These are phyloP conservation scores for Pyrrhoderma lamaoense DNA, from an alignment of 1,284 basidiomycete species.

Conservation along the genomic window DNA sequence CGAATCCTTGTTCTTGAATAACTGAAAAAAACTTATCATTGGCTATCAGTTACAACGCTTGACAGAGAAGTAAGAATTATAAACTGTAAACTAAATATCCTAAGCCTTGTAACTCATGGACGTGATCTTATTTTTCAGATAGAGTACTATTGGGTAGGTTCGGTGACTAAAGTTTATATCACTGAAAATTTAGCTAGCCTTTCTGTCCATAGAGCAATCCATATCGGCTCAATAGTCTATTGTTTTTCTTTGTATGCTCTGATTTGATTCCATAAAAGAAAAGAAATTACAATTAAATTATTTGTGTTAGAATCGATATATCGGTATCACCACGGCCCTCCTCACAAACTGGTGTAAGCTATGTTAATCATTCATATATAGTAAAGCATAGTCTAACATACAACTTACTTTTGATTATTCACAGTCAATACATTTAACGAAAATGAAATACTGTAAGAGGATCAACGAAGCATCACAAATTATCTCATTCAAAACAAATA, in stretches of 20 bases:
- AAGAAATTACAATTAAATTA: background rate
- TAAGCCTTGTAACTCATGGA: too few relatives aligned
- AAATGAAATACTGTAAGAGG: too few relatives aligned
- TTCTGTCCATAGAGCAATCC: background rate
- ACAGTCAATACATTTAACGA: background rate
- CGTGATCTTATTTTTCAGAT: background rate
- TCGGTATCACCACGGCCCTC: slow-evolving; percentile 1
- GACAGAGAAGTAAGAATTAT: slow-evolving; percentile 13
- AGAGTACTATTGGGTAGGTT: background rate
- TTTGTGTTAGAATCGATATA: slow-evolving; percentile 7
- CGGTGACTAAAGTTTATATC: background rate
- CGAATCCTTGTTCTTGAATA: background rate
- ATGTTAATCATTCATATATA: background rate
- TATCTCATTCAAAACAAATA: too few relatives aligned
- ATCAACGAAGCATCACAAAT: too few relatives aligned
- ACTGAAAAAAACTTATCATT: background rate
- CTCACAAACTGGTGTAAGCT: slow-evolving; percentile 1
- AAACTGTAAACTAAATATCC: too few relatives aligned
- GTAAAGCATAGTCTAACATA: background rate
- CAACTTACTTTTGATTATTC: too few relatives aligned
- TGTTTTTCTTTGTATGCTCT: background rate
- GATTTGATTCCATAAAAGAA: background rate
- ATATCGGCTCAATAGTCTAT: background rate
- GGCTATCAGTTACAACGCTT: slow-evolving; percentile 1
- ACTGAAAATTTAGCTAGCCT: background rate